Conservation (phyloP, 345 rosid species). For the Carallia brachiata region DNA sequence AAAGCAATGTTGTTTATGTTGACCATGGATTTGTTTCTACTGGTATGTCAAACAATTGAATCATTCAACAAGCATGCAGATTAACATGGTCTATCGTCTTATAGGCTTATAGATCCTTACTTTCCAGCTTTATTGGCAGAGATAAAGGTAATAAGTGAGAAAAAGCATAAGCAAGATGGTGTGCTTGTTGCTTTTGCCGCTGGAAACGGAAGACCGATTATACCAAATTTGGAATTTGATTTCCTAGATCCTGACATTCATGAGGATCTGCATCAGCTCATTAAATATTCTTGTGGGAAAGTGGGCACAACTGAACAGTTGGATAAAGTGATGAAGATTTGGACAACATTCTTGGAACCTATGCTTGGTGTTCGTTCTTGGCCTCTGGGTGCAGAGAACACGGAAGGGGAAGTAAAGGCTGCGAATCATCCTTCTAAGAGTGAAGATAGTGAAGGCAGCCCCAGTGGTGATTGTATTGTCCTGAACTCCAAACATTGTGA, state of each 20-base stretch:
- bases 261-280: slow-evolving; percentile 89
- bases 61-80: neutral
- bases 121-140: slow-evolving; percentile 80
- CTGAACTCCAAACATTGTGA: slow-evolving; percentile 47
- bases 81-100: slow-evolving; percentile 8
- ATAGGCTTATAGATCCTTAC: slow-evolving; percentile 17
- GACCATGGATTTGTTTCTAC: neutral
- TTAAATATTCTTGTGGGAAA: slow-evolving; percentile 90
- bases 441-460: slow-evolving; percentile 64
- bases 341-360: slow-evolving; percentile 95
- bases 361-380: slow-evolving; percentile 76
- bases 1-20: too few relatives aligned
- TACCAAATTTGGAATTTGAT: slow-evolving; percentile 72
- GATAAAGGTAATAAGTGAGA: slow-evolving; percentile 87
- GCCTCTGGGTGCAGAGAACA: slow-evolving; percentile 82
- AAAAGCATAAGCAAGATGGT: slow-evolving; percentile 74
- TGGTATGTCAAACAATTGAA: neutral
- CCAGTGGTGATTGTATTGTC: slow-evolving; percentile 36
- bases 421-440: slow-evolving; percentile 47
- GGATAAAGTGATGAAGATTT: slow-evolving; percentile 84
- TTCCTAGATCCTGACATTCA: slow-evolving; percentile 78
- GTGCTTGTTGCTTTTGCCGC: slow-evolving; percentile 80
- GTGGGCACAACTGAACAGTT: slow-evolving; percentile 86
- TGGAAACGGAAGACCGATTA: slow-evolving; percentile 63
- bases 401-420: slow-evolving; percentile 68